Evolutionary conservation across 352 stramenopile species (phyloP).

Genomic region (Phytophthora capsici): DNA sequence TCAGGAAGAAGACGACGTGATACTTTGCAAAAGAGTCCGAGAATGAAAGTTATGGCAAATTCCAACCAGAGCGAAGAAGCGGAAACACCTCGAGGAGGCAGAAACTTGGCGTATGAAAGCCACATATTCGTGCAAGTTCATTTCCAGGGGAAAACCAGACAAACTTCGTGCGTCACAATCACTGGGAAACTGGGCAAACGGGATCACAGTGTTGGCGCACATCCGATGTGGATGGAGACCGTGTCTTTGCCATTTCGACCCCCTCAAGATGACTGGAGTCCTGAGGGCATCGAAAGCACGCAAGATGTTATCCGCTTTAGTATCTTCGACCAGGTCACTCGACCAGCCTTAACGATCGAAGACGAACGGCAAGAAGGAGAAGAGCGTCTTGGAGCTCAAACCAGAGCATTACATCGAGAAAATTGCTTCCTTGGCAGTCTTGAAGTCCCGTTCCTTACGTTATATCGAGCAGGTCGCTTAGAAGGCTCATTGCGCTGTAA

Average conservation of each 20-base stretch:
- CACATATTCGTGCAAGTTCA: constrained; percentile 82
- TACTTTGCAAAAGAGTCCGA: constrained; percentile 32
- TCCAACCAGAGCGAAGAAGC: constrained; percentile 20
- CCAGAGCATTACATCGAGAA: constrained; percentile 64
- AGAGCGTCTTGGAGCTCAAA: constrained; percentile 27
- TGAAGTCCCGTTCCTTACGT: constrained; percentile 88
- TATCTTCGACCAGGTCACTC: constrained; percentile 91
- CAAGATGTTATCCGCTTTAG: constrained; percentile 84
- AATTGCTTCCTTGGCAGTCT: constrained; percentile 87
- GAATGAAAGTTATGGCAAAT: constrained; percentile 4
- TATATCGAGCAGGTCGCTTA: constrained; percentile 81
- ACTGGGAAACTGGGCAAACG: constrained; percentile 14
- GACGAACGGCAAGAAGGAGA: constrained; percentile 45
- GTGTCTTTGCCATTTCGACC: constrained; percentile 88
- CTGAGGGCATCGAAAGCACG: constrained; percentile 67
- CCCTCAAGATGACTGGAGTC: constrained; percentile 83
- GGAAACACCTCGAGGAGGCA: constrained; percentile 17
- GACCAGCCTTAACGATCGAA: constrained; percentile 21
- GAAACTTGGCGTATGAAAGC: constrained; percentile 42
- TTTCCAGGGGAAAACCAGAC: constrained; percentile 82
- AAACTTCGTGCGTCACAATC: constrained; percentile 56
- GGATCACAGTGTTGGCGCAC: constrained; percentile 19
- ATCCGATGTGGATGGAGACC: constrained; percentile 94
- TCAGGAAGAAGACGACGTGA: constrained; percentile 19
- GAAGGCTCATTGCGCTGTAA: constrained; percentile 85